These are phyloP conservation scores for Cordyceps militaris DNA, from an alignment of 2,329 filamentous ascomycete species.

Conservation along the genomic window DNA sequence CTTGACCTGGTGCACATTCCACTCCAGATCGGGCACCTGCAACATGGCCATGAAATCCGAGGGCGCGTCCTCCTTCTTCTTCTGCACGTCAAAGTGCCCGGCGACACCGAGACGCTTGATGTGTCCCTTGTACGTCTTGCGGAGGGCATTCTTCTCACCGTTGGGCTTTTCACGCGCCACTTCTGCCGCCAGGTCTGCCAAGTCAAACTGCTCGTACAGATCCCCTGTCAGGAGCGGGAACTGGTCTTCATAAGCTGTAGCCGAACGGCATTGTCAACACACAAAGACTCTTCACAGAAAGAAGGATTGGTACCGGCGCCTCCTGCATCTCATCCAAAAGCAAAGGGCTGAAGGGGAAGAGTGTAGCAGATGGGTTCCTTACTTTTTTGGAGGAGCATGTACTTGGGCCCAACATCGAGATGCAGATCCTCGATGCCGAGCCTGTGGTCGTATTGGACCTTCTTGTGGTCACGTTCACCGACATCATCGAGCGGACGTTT, in stretches of 20 bases:
- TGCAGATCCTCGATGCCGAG: conserved; percentile 58
- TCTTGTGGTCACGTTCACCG: conserved; percentile 52
- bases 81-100: conserved; percentile 52
- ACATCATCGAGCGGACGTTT: conserved; percentile 52
- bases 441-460: conserved; percentile 54
- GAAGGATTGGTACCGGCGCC: conserved; percentile 20
- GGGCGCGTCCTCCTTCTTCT: conserved; percentile 45
- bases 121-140: conserved; percentile 63
- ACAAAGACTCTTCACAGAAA: conserved; percentile 17
- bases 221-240: conserved; percentile 47
- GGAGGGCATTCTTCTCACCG: conserved; percentile 59
- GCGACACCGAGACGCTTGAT: conserved; percentile 57
- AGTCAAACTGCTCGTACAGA: conserved; percentile 51
- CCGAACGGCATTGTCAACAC: conserved; percentile 7
- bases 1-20: conserved; percentile 47
- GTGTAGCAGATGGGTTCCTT: conserved; percentile 44
- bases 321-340: conserved; percentile 15
- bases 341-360: conserved; percentile 14
- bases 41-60: conserved; percentile 49
- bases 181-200: conserved; percentile 50
- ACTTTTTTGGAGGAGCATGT: conserved; percentile 60
- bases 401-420: conserved; percentile 59
- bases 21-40: conserved; percentile 47
- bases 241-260: conserved; percentile 39
- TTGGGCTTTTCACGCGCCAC: conserved; percentile 58